phyloP scores from a whole-genome alignment of 106 monocot species.

The Chionographis japonica region DNA sequence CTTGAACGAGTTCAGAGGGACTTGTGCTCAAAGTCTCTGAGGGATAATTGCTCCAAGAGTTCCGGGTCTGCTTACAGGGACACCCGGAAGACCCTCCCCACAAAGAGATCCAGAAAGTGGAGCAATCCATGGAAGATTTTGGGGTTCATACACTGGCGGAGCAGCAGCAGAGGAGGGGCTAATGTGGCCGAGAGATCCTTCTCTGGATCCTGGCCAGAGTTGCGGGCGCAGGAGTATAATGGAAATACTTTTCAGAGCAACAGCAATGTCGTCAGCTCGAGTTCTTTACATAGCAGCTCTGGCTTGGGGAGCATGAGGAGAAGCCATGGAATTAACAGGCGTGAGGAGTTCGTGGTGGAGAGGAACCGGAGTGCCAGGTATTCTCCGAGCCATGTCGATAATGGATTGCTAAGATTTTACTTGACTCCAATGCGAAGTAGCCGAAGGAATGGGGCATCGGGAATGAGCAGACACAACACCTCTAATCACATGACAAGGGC shows the following conservation, averaged over 20 bases:
- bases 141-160: slow-evolving; percentile 38
- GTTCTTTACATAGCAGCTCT: slow-evolving; percentile 16
- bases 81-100: not conserved
- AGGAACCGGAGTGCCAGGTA: slow-evolving; percentile 41
- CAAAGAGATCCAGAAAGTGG: slow-evolving; percentile 33
- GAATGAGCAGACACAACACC: slow-evolving; percentile 5
- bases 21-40: slow-evolving; percentile 11
- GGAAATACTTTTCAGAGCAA: slow-evolving; percentile 24
- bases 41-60: slow-evolving; percentile 23
- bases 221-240: slow-evolving; percentile 6
- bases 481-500: slow-evolving; percentile 26
- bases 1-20: slow-evolving; percentile 24
- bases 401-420: slow-evolving; percentile 43
- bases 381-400: slow-evolving; percentile 28
- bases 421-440: slow-evolving; percentile 38
- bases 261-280: slow-evolving; percentile 31
- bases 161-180: slow-evolving; percentile 5
- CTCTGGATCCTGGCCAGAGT: slow-evolving; percentile 33
- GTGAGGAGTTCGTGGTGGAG: slow-evolving; percentile 35
- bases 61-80: slow-evolving; percentile 27
- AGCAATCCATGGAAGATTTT: slow-evolving; percentile 37
- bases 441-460: slow-evolving; percentile 6
- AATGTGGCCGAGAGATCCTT: slow-evolving; percentile 26
- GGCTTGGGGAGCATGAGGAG: slow-evolving; percentile 20
- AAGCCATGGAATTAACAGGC: slow-evolving; percentile 29